Evolutionary conservation across 2,329 filamentous ascomycete species (phyloP).

Genomic region (Monilinia vaccinii-corymbosi): DNA sequence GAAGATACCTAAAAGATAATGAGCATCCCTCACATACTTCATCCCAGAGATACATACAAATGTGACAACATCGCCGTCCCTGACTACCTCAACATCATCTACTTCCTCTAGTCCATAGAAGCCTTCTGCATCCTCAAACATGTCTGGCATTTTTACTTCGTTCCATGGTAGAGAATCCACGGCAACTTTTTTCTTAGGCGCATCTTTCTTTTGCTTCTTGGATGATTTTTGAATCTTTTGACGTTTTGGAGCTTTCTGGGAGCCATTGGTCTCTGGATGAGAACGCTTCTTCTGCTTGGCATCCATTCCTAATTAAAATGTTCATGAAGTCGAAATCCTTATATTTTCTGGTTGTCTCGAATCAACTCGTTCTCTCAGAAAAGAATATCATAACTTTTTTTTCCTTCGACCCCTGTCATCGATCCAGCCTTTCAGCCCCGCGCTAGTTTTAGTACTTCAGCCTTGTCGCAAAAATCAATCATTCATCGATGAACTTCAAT

Average conservation of each 20-base stretch:
- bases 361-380: background rate
- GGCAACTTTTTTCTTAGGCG: conserved; percentile 34
- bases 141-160: conserved; percentile 58
- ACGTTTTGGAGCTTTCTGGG: conserved; percentile 27
- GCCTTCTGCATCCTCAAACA: conserved; percentile 81
- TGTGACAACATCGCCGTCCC: conserved; percentile 48
- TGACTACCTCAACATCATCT: conserved; percentile 79
- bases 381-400: conserved; percentile 4
- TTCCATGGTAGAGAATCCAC: conserved; percentile 47
- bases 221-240: conserved; percentile 26
- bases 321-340: background rate
- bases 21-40: background rate
- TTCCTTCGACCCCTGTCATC: background rate
- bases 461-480: conserved; percentile 15
- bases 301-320: conserved; percentile 19
- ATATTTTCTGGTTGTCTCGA: background rate
- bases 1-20: conserved; percentile 24
- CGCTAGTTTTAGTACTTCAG: conserved; percentile 13
- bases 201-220: conserved; percentile 13
- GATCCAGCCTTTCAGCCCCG: conserved; percentile 13
- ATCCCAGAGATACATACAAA: conserved; percentile 37
- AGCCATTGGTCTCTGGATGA: conserved; percentile 18
- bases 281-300: conserved; percentile 25
- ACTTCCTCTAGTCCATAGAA: conserved; percentile 91
- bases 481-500: conserved; percentile 1